Evolutionary conservation across 306 rosid genomes (phyloP).

Genomic region (Lathyrus sativus): DNA sequence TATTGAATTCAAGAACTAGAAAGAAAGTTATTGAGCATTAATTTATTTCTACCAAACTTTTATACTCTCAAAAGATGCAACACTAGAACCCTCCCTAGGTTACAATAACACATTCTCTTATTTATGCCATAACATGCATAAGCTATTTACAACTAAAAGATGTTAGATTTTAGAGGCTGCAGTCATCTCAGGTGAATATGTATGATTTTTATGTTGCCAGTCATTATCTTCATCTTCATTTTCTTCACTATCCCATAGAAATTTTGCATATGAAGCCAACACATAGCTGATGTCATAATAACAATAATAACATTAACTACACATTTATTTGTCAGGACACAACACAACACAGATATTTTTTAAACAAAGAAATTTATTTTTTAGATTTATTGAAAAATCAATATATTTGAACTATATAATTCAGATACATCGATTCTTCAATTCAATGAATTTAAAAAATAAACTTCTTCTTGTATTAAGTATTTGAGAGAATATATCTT

Average conservation of each 20-base stretch:
- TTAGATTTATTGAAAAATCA: too few species aligned
- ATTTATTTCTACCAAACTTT: conserved; percentile 38
- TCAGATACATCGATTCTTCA: too few species aligned
- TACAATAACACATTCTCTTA: conserved; percentile 31
- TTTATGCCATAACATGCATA: background rate
- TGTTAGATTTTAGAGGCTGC: conserved; percentile 47
- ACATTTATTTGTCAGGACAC: conserved; percentile 29
- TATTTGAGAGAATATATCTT: background rate
- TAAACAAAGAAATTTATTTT: too few species aligned
- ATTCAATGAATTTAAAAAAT: too few species aligned
- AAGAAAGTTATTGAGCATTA: background rate
- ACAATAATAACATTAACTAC: conserved; percentile 29
- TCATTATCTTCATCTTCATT: conserved; percentile 50
- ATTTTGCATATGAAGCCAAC: conserved; percentile 73
- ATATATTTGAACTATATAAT: too few species aligned
- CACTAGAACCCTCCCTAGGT: conserved; percentile 3
- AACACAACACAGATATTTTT: background rate
- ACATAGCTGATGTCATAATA: conserved; percentile 66
- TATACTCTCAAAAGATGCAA: conserved; percentile 33
- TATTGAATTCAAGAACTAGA: background rate
- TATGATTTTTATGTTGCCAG: conserved; percentile 26
- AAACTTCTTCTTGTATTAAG: too few species aligned
- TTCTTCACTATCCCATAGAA: conserved; percentile 80
- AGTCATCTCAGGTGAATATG: conserved; percentile 37
- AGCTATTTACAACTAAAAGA: conserved; percentile 28